phyloP scores from a whole-genome alignment of 2,329 filamentous ascomycete species.

The Phyllosticta citriasiana region DNA sequence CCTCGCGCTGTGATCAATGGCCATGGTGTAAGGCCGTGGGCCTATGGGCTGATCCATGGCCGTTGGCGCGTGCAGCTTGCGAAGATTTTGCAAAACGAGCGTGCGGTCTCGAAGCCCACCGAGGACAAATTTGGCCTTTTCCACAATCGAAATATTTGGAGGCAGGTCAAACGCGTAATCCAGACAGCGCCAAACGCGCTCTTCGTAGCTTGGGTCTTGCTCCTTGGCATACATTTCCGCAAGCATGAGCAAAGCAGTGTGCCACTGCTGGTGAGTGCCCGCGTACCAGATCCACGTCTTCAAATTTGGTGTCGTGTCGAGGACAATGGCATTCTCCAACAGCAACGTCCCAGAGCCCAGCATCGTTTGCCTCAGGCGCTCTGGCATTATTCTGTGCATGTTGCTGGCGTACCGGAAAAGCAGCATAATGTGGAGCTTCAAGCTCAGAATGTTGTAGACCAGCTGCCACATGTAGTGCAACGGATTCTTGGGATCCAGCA shows the following conservation, averaged over 20 bases:
- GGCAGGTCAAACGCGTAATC: slow-evolving; percentile 63
- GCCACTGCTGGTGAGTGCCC: slow-evolving; percentile 57
- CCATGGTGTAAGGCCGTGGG: slow-evolving; percentile 5
- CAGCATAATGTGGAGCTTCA: slow-evolving; percentile 55
- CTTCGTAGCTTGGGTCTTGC: slow-evolving; percentile 45
- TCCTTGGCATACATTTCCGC: slow-evolving; percentile 55
- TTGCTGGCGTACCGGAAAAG: slow-evolving; percentile 56
- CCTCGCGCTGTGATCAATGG: slow-evolving; percentile 3
- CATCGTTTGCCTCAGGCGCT: slow-evolving; percentile 53
- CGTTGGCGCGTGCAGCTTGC: slow-evolving; percentile 46
- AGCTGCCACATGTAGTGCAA: slow-evolving; percentile 54
- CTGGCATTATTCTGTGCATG: slow-evolving; percentile 42
- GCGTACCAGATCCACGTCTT: slow-evolving; percentile 58
- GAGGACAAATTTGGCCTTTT: slow-evolving; percentile 53
- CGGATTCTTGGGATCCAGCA: slow-evolving; percentile 50
- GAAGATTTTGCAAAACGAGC: slow-evolving; percentile 48
- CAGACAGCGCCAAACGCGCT: slow-evolving; percentile 59
- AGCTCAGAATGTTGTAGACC: slow-evolving; percentile 54
- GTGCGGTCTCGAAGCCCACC: slow-evolving; percentile 53
- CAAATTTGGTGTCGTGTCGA: slow-evolving; percentile 45
- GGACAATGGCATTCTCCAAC: slow-evolving; percentile 44
- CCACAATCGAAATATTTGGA: slow-evolving; percentile 37
- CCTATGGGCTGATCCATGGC: slow-evolving; percentile 25
- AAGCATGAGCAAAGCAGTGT: slow-evolving; percentile 58
- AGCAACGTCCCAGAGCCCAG: slow-evolving; percentile 49